Percentiles rank a stretch among this genome's conserved stretches.
phyloP scores from a whole-genome alignment of 495 filamentous ascomycete species.

The Staphylotrichum longicolle region DNA sequence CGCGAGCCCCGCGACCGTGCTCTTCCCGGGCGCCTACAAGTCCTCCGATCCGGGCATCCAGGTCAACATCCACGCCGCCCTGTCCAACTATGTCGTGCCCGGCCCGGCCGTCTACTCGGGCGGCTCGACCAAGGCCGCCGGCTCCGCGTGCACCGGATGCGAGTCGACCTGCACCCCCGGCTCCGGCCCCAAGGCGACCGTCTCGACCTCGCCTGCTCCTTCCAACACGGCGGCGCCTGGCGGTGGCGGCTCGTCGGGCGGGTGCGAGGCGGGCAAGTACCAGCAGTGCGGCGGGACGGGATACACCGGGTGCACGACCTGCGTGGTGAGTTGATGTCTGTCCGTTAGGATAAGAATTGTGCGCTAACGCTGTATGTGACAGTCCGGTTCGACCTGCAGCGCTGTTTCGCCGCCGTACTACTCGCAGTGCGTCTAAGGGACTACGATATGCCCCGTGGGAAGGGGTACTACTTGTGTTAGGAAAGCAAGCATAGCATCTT shows the following conservation, averaged over 20 bases:
- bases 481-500: not conserved
- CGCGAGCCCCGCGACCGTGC: slow-evolving; percentile 40
- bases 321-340: slow-evolving; percentile 35
- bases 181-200: slow-evolving; percentile 29
- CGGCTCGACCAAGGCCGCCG: slow-evolving; percentile 38
- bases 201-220: slow-evolving; percentile 17
- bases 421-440: slow-evolving; percentile 38
- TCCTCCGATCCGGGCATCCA: slow-evolving; percentile 50
- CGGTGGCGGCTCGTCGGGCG: slow-evolving; percentile 26
- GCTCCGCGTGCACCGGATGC: slow-evolving; percentile 39
- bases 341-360: not conserved
- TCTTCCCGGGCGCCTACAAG: slow-evolving; percentile 50
- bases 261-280: slow-evolving; percentile 39
- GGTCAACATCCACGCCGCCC: slow-evolving; percentile 46
- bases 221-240: slow-evolving; percentile 23
- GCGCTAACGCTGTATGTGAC: slow-evolving; percentile 9
- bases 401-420: slow-evolving; percentile 36
- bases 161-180: slow-evolving; percentile 42
- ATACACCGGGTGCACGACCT: slow-evolving; percentile 44
- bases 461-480: not conserved
- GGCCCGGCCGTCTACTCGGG: slow-evolving; percentile 44
- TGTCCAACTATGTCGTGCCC: slow-evolving; percentile 39
- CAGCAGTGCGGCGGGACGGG: slow-evolving; percentile 49
- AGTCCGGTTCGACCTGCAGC: slow-evolving; percentile 30
- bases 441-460: no score